These are phyloP conservation scores for Pichia californica DNA, from an alignment of 805 yeast genomes.

Conservation along the genomic window DNA sequence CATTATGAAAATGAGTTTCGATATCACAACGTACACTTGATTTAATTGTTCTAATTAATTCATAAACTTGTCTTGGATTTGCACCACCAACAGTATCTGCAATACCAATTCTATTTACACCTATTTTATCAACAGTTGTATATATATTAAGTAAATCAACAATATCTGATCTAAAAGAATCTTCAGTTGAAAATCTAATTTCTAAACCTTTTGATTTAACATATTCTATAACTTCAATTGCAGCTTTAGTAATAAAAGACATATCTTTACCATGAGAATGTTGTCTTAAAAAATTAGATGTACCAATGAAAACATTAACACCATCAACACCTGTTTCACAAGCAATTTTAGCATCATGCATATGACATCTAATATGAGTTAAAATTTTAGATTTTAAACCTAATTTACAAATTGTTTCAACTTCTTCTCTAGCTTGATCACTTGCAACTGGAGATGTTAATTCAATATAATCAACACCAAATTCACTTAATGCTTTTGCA, in stretches of 20 bases:
- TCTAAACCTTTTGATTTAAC: slow-evolving; percentile 56
- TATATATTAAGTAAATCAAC: slow-evolving; percentile 54
- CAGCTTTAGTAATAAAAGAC: slow-evolving; percentile 51
- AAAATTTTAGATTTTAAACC: slow-evolving; percentile 53
- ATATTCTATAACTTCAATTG: slow-evolving; percentile 53
- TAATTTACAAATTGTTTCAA: slow-evolving; percentile 54
- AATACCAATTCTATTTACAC: slow-evolving; percentile 57
- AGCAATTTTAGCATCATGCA: slow-evolving; percentile 56
- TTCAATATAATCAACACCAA: slow-evolving; percentile 56
- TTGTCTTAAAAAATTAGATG: slow-evolving; percentile 50
- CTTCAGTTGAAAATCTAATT: slow-evolving; percentile 53
- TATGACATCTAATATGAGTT: slow-evolving; percentile 56
- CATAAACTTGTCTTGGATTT: slow-evolving; percentile 57
- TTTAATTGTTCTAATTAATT: slow-evolving; percentile 50
- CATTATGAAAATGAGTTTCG: slow-evolving; percentile 58
- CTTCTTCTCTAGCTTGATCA: slow-evolving; percentile 50
- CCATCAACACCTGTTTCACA: slow-evolving; percentile 61
- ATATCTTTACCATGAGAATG: slow-evolving; percentile 57
- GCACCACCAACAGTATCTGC: slow-evolving; percentile 63
- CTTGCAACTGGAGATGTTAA: slow-evolving; percentile 55
- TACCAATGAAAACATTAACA: slow-evolving; percentile 55
- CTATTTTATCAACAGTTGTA: slow-evolving; percentile 55
- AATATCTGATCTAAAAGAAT: slow-evolving; percentile 54
- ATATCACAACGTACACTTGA: slow-evolving; percentile 53
- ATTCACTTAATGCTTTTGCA: slow-evolving; percentile 55